A percentile compares a stretch with the other conserved stretches of the same genome.
These are phyloP conservation scores for Talaromyces trachyspermus DNA, from an alignment of 495 filamentous ascomycete species.

Conservation along the genomic window DNA sequence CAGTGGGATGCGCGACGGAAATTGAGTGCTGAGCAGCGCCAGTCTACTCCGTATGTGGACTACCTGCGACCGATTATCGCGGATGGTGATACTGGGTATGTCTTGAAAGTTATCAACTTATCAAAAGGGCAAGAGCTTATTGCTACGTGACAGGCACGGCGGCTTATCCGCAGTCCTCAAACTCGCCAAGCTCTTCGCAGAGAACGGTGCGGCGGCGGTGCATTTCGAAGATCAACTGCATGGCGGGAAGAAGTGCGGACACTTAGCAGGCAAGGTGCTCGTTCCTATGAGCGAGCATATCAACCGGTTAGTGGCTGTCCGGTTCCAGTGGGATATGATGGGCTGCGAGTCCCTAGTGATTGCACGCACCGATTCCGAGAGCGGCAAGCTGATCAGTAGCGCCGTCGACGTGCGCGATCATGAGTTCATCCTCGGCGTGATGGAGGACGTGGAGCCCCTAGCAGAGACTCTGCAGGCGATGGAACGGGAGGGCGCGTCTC, in stretches of 20 bases:
- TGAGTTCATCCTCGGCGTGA: constrained; percentile 87
- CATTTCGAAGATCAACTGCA: constrained; percentile 98
- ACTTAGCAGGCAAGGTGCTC: constrained; percentile 92
- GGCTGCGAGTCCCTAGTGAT: constrained; percentile 89
- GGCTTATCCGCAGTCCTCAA: constrained; percentile 90
- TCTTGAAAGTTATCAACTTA: not conserved
- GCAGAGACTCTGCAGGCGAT: constrained; percentile 84
- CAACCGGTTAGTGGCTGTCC: constrained; percentile 82
- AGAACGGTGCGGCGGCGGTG: constrained; percentile 90
- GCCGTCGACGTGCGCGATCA: constrained; percentile 91
- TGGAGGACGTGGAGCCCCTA: constrained; percentile 63
- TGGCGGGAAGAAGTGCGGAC: constrained; percentile 97
- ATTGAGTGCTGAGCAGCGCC: constrained; percentile 62
- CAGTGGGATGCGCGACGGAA: constrained; percentile 77
- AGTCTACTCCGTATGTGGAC: constrained; percentile 73
- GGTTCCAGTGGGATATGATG: constrained; percentile 99
- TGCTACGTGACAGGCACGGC: too few relatives aligned
- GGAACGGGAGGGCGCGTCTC: constrained; percentile 70
- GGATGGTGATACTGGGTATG: constrained; percentile 83
- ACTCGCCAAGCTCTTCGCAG: constrained; percentile 96
- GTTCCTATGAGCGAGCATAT: constrained; percentile 94
- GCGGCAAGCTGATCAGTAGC: constrained; percentile 80
- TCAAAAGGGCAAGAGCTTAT: too few relatives aligned
- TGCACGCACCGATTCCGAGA: constrained; percentile 90
- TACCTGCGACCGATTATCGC: constrained; percentile 92